Base-by-base conservation (phyloP, 306 rosid genomes). In the Cucurbita pepo region DNA sequence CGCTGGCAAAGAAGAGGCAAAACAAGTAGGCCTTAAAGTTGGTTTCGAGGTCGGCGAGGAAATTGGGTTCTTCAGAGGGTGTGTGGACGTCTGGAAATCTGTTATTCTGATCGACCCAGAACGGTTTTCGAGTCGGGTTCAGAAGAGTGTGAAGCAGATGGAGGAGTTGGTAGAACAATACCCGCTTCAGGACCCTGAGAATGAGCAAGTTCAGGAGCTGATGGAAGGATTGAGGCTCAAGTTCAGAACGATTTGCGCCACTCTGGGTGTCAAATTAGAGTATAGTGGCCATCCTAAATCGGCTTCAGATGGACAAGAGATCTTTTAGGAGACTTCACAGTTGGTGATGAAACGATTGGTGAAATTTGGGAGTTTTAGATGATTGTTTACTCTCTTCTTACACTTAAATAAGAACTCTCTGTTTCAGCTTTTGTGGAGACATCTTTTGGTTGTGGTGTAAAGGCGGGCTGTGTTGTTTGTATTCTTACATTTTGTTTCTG, bases 1-100 rank as follows among this genome's bases (percentile, higher is more conserved):
- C 21, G 10, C 79, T 1, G 95, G 95, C 65, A 85, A 71, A 75
- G 89, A 84, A 11, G 98, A 92, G 69, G 91, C 72, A 1, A 48
- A 63, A 44, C 89, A 85, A 60, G 91, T 88, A 21, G 97, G 97
- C 55, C 88, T 89, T 8, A 90, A 88, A 56, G 69, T 76, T 30
- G 97, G 96, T 2, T 92, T 92, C 72, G 89, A 92, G 85, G 77
- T 77, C 8, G 96, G 92, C 5, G 90, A 92, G 77, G 92, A 90
- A 63, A 79, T 94, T 4, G 95, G 97, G 1, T 86, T 94, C 83
- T 90, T 90, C 81, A 59, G 77, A 57, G 95, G 97, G 40, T 91
- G 87, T 72, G 80, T 87, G 36, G 81, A 81, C 18, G 47, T 85
- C 0, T 90, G 97, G 96, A 84, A 34, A 78, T 85, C 86, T 0